These are phyloP conservation scores for Acanthamoeba quina DNA, from an alignment of 208 protist species.

Conservation along the genomic window DNA sequence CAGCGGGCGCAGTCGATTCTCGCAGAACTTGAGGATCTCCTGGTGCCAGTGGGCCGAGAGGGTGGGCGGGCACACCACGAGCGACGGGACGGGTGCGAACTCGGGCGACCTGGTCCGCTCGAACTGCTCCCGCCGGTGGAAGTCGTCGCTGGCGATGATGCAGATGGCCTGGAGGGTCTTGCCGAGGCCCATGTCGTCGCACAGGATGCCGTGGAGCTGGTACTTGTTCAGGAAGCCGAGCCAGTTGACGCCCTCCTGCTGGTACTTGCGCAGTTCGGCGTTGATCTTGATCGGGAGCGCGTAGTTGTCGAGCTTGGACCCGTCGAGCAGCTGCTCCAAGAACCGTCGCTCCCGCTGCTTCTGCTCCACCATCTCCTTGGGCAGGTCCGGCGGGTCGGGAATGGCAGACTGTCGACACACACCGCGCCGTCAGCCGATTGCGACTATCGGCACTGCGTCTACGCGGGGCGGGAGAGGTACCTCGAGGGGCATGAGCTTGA, in stretches of 20 bases:
- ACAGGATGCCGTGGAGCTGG: conserved; percentile 92
- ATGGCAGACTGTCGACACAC: conserved; percentile 3
- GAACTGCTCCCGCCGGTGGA: conserved; percentile 62
- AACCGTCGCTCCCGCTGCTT: conserved; percentile 84
- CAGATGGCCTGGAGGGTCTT: conserved; percentile 95
- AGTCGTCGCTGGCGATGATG: conserved; percentile 86
- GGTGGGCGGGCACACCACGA: conserved; percentile 94
- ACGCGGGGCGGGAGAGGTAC: not conserved
- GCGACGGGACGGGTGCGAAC: conserved; percentile 82
- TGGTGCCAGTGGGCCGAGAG: conserved; percentile 92
- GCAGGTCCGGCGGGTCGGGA: conserved; percentile 77
- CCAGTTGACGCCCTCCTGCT: conserved; percentile 94
- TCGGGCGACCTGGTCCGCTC: conserved; percentile 32
- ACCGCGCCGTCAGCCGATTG: not conserved
- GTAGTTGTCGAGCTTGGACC: conserved; percentile 80
- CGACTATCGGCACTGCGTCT: too few species aligned
- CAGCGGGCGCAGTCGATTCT: conserved; percentile 72
- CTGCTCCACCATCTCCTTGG: conserved; percentile 62
- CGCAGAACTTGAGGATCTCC: conserved; percentile 92
- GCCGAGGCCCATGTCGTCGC: conserved; percentile 94
- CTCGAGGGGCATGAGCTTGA: conserved; percentile 92
- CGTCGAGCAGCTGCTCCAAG: conserved; percentile 89
- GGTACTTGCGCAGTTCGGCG: conserved; percentile 91
- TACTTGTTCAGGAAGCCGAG: conserved; percentile 91
- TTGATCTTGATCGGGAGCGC: conserved; percentile 86